phyloP scores from a whole-genome alignment of 768 basidiomycete genomes.

The Hortiboletus flavorubellus region DNA sequence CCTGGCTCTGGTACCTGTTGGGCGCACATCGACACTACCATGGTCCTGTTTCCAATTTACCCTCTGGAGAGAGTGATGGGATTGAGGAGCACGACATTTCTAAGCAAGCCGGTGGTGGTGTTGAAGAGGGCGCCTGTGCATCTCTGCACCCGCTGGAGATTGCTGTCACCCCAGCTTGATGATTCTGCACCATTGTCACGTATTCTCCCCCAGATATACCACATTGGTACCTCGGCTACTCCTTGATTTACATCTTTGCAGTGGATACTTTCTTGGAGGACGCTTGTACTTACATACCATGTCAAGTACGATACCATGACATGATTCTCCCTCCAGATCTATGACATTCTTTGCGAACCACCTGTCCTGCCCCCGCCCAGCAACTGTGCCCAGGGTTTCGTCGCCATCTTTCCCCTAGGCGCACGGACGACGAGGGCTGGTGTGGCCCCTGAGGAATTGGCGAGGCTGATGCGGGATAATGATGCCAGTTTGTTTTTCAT shows the following conservation, averaged over 20 bases:
- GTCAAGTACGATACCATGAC: background rate
- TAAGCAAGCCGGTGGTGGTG: background rate
- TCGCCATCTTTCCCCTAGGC: too few species aligned
- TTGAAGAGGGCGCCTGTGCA: background rate
- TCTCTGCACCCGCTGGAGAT: background rate
- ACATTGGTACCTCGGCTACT: background rate
- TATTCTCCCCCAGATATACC: background rate
- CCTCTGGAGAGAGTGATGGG: background rate
- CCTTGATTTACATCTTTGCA: background rate
- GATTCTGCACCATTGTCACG: background rate
- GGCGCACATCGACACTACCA: slow-evolving; percentile 53
- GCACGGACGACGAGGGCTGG: too few species aligned
- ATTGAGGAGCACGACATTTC: background rate
- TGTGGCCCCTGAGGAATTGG: too few species aligned
- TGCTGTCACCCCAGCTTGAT: background rate
- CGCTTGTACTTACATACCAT: background rate
- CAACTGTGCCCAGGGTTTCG: too few species aligned
- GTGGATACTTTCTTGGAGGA: background rate
- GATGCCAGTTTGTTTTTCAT: too few species aligned
- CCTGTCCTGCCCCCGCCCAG: too few species aligned
- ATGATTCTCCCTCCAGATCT: too few species aligned
- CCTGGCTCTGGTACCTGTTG: slow-evolving; percentile 50
- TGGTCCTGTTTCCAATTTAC: slow-evolving; percentile 56
- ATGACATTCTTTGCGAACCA: too few species aligned
- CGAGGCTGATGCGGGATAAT: too few species aligned